Evolutionary conservation across 345 rosid species (phyloP).

Genomic region (Hibiscus mutabilis): DNA sequence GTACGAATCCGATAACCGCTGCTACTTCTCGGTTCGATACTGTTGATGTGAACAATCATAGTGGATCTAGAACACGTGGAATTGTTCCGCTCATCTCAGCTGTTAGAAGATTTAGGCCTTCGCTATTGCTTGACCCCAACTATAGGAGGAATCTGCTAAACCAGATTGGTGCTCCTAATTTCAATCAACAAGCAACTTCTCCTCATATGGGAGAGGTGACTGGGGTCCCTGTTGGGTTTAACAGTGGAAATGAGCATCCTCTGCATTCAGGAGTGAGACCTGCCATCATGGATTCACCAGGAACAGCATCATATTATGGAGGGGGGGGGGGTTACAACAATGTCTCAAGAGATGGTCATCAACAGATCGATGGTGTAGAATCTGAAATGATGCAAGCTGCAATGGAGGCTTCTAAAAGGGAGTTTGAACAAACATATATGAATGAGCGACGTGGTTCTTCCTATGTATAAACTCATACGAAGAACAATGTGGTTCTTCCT

Average conservation of each 20-base stretch:
- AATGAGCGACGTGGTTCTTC: slow-evolving; percentile 14
- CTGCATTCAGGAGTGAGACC: slow-evolving; percentile 36
- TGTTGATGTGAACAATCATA: slow-evolving; percentile 28
- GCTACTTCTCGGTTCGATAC: slow-evolving; percentile 26
- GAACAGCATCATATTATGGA: slow-evolving; percentile 24
- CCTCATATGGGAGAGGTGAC: slow-evolving; percentile 30
- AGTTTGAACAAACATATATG: slow-evolving; percentile 28
- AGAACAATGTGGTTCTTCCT: slow-evolving; percentile 8
- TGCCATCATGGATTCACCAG: slow-evolving; percentile 17
- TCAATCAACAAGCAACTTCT: slow-evolving; percentile 20
- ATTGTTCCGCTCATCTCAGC: slow-evolving; percentile 53
- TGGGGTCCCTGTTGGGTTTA: slow-evolving; percentile 27
- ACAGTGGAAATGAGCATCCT: slow-evolving; percentile 29
- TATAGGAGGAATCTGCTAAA: slow-evolving; percentile 58
- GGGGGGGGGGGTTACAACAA: slow-evolving; percentile 24
- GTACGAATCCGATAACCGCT: slow-evolving; percentile 31
- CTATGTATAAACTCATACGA: slow-evolving; percentile 14
- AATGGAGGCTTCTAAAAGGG: slow-evolving; percentile 70
- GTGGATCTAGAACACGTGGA: slow-evolving; percentile 28
- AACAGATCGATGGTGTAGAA: slow-evolving; percentile 38
- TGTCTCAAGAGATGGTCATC: slow-evolving; percentile 26
- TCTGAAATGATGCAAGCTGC: slow-evolving; percentile 73
- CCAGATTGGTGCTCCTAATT: slow-evolving; percentile 44
- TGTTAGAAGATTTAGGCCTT: slow-evolving; percentile 66
- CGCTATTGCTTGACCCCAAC: slow-evolving; percentile 60